Evolutionary conservation across 176 grass and related monocot species (phyloP), one percentile per base, ranked within the genome.

Genomic region (Thinopyrum elongatum): DNA sequence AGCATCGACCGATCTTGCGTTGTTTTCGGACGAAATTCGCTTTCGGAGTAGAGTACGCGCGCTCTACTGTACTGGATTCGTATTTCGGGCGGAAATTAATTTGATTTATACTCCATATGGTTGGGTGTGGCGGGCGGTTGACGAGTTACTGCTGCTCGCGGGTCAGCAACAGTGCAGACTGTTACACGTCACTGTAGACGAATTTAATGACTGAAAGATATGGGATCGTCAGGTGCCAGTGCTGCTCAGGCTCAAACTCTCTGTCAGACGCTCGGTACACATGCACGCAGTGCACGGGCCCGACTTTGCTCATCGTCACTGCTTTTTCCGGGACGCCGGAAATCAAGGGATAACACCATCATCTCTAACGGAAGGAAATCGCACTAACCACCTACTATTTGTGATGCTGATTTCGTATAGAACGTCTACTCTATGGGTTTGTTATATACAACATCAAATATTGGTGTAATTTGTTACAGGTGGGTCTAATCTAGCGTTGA

Each of bases 111-210:
- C n/a, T n/a, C n/a, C n/a, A n/a, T 77, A 1, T 19, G 60, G 46
- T 49, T 69, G 15, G 75, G 88, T 86, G 81, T 61, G 83, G 83
- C 70, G 67, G 3, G 16, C 35, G 34, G 65, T 21, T 34, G 79
- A n/a, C 30, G 51, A 66, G 27, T 70, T 17, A 33, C 79, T 49
- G 27, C 79, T 14, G 17, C 63, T 14, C 44, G 79, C 62, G 19
- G 7, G 79, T 14, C 79, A 51, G 77, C 34, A 46, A 76, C 88
- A 85, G 82, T 60, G 38, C 14, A 36, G n/a, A 29, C 65, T 75
- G 76, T 5, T 76, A 47, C 46, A 1, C 44, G 73, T 21, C 22
- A 21, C 29, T 51, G 79, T 76, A 39, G 59, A 62, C 16, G 13
- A 19, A 58, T 21, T 74, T 6, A 65, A 66, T 88, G 59, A 23